Evolutionary conservation across 371 early-diverging fungal genomes (phyloP), one percentile per base, ranked within the genome.

Genomic region (Lichtheimia hyalospora): DNA sequence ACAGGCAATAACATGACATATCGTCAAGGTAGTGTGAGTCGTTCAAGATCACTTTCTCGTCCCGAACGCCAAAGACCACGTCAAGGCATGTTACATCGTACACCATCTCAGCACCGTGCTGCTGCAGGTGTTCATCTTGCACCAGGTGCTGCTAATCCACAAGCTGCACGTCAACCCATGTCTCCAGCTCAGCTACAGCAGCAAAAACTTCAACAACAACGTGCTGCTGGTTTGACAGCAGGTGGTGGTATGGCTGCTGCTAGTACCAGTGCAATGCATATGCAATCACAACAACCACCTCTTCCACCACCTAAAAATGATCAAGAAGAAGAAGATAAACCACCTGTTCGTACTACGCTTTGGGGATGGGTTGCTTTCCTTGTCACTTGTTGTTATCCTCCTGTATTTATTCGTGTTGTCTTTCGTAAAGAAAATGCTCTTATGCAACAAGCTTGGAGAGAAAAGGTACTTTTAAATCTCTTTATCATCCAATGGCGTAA

Each of bases 401-500:
- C 75, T 49, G 73, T 75, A 66, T 69, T 82, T 49, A 62, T 85
- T 4, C 74, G 77, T 39, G 69, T 75, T 18, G 81, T 82, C 60
- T 55, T 81, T 50, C 64, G 72, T 34, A 77, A 75, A 44, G 63
- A 67, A 2, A 68, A 79, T 54, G 63, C 72, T 21, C 72, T 78
- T 61, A 79, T 76, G 49, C 76, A 82, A 49, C 86, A 85, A 64
- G 89, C 89, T 27, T 88, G 89, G 89, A 69, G 89, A 66, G 89
- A 88, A 72, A 88, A 88, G 63, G 82, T 88, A 46, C 5, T 5
- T 3, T 2, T 10, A 0, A 46, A 46, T 0, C n/a, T 16, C 21
- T 10, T 46, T 46, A 2, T 21, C 44, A 46, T 13, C 3, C 15
- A 3, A 5, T 28, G 25, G 25, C 7, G 7, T 34, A 10, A 2